These are phyloP conservation scores for Rhizophora apiculata DNA, from an alignment of 345 rosid species.

Conservation along the genomic window DNA sequence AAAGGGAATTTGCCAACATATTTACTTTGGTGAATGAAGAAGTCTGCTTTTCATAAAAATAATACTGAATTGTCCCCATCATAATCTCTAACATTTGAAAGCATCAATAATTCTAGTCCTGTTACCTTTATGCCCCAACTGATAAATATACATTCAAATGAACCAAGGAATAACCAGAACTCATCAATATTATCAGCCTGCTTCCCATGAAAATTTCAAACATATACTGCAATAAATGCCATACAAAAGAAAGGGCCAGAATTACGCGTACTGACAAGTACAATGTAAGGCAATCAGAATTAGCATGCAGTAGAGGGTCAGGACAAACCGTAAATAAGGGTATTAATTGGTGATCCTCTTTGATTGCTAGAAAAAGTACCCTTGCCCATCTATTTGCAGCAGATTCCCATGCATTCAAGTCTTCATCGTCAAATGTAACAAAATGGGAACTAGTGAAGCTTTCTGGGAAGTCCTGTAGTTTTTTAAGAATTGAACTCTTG, in stretches of 20 bases:
- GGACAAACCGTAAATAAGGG: conserved; percentile 56
- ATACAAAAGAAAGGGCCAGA: neutral
- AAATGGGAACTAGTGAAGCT: conserved; percentile 35
- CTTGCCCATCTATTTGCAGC: conserved; percentile 84
- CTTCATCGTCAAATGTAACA: conserved; percentile 69
- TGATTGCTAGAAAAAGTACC: conserved; percentile 52
- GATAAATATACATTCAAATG: neutral
- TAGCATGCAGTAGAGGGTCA: conserved; percentile 12
- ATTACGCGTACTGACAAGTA: neutral
- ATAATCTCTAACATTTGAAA: neutral
- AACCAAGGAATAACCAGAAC: neutral
- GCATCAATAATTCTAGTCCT: neutral
- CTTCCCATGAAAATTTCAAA: no score
- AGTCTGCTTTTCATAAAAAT: neutral
- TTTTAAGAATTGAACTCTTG: conserved; percentile 40
- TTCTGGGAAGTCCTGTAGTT: conserved; percentile 56
- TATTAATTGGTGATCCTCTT: conserved; percentile 45
- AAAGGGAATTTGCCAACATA: neutral
- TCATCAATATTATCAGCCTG: neutral
- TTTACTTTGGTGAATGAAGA: neutral
- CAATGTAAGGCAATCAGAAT: conserved; percentile 7
- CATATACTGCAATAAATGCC: no score
- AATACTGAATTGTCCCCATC: neutral
- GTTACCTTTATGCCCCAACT: neutral
- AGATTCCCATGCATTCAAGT: conserved; percentile 79